A percentile compares a stretch with the other conserved stretches of the same genome.
These are phyloP conservation scores for Jaltomata sinuosa DNA, from an alignment of 257 asterid genomes.

Conservation along the genomic window DNA sequence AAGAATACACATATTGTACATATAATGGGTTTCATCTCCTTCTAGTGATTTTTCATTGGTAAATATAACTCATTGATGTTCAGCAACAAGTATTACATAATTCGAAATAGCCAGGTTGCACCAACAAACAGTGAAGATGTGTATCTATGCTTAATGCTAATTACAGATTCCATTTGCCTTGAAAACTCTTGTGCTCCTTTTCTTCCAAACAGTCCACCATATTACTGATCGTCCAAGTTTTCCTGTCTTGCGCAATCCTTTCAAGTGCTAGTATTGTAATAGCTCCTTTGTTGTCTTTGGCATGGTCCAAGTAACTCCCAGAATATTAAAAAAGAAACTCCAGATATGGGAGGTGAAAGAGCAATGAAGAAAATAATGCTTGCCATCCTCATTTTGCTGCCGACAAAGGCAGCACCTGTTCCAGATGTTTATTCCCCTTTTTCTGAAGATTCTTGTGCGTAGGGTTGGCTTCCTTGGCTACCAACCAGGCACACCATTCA, in stretches of 20 bases:
- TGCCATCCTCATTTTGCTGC: neutral
- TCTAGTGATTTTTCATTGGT: neutral
- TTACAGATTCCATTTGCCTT: neutral
- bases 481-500: neutral
- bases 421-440: neutral
- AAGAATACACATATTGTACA: neutral
- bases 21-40: neutral
- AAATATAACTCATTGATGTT: neutral
- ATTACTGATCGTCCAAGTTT: neutral
- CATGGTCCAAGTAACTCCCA: neutral
- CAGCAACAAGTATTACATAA: neutral
- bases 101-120: neutral
- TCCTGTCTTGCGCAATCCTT: neutral
- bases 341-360: neutral
- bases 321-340: neutral
- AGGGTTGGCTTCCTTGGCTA: neutral
- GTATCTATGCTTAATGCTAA: neutral
- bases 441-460: neutral
- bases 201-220: neutral
- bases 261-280: neutral
- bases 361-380: neutral
- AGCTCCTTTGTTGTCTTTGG: neutral
- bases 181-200: neutral
- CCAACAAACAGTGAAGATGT: neutral
- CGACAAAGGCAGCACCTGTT: neutral